These are phyloP conservation scores for Graphilbum ipis-grandicollis DNA, from an alignment of 2,329 filamentous ascomycete species.

Conservation along the genomic window DNA sequence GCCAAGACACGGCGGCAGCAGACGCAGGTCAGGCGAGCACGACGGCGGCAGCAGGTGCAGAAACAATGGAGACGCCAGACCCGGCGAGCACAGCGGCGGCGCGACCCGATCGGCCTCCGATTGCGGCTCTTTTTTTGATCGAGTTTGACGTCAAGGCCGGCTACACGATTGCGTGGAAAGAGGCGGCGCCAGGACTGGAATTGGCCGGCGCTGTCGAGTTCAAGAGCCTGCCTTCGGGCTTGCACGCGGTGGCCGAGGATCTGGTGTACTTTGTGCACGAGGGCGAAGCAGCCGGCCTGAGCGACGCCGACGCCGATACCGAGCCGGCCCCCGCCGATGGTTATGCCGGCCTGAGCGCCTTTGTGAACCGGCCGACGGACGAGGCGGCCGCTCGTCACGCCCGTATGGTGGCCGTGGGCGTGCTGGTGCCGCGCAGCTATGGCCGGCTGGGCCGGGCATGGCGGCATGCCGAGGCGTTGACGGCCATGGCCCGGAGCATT, in stretches of 20 bases:
- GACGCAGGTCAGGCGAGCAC: too few relatives aligned
- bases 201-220: conserved; percentile 86
- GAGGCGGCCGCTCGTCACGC: conserved; percentile 68
- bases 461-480: conserved; percentile 65
- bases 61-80: too few relatives aligned
- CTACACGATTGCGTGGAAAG: conserved; percentile 83
- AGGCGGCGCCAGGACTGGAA: conserved; percentile 47
- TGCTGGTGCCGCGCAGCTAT: conserved; percentile 70
- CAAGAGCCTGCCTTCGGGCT: conserved; percentile 84
- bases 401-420: conserved; percentile 80
- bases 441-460: conserved; percentile 77
- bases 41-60: too few relatives aligned
- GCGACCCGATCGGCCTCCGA: conserved; percentile 34
- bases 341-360: conserved; percentile 81
- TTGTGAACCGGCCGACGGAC: conserved; percentile 66
- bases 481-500: conserved; percentile 51
- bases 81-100: too few relatives aligned
- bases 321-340: conserved; percentile 18
- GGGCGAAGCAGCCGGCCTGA: conserved; percentile 16
- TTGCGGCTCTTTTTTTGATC: conserved; percentile 74
- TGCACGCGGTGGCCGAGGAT: conserved; percentile 78
- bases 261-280: conserved; percentile 88
- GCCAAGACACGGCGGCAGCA: too few relatives aligned
- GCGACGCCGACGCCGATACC: too few relatives aligned
- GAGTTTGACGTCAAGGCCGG: conserved; percentile 85